Conservation (phyloP, 163 green algal genomes). For the Chlorella variabilis region DNA sequence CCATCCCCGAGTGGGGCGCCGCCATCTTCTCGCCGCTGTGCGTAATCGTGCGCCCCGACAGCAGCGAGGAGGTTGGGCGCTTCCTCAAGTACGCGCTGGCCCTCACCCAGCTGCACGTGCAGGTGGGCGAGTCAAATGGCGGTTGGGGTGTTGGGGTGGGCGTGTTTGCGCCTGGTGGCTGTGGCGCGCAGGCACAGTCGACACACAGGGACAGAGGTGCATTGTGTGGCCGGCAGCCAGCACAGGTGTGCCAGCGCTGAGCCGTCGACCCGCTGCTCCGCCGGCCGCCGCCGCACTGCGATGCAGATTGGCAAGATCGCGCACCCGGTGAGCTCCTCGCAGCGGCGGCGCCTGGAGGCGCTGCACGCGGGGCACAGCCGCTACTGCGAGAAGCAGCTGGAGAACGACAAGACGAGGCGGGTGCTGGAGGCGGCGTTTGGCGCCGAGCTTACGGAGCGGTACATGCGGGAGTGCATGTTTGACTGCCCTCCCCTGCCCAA, state of each 20-base stretch:
- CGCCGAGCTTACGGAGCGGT: slow-evolving; percentile 58
- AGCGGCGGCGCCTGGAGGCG: slow-evolving; percentile 34
- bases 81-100: slow-evolving; percentile 81
- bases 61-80: slow-evolving; percentile 51
- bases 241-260: too few species aligned
- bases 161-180: too few species aligned
- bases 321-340: background rate
- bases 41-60: slow-evolving; percentile 68
- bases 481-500: background rate
- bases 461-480: slow-evolving; percentile 70
- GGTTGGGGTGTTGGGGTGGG: too few species aligned
- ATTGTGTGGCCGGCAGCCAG: too few species aligned
- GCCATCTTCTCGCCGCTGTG: slow-evolving; percentile 80
- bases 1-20: slow-evolving; percentile 80
- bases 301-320: slow-evolving; percentile 24
- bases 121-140: slow-evolving; percentile 44
- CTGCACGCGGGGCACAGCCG: slow-evolving; percentile 58
- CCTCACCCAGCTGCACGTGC: slow-evolving; percentile 60
- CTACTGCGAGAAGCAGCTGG: slow-evolving; percentile 72
- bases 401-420: slow-evolving; percentile 80
- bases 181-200: too few species aligned
- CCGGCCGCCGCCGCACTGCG: too few species aligned
- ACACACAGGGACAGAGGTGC: too few species aligned
- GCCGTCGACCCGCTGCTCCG: too few species aligned
- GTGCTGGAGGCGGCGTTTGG: slow-evolving; percentile 79